These are phyloP conservation scores for Sutorius eximius DNA, from an alignment of 1,284 basidiomycete species.

Conservation along the genomic window DNA sequence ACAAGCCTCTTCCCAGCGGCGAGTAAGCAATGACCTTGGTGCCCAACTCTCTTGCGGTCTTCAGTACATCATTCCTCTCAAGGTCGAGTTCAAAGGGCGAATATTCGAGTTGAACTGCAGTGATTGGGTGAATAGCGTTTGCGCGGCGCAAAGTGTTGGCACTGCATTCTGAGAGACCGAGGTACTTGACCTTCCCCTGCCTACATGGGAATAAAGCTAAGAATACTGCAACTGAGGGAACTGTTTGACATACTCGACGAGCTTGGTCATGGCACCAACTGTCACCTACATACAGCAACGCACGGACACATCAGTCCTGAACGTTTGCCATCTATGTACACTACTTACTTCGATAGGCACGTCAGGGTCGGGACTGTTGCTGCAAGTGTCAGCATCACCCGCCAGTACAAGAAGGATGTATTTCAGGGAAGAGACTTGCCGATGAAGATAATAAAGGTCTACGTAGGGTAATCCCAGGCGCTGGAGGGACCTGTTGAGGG, in stretches of 20 bases:
- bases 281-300: conserved; percentile 23
- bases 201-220: conserved; percentile 10
- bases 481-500: conserved; percentile 30
- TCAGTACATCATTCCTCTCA: conserved; percentile 31
- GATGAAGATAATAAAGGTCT: conserved; percentile 38
- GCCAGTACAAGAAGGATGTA: too few relatives aligned
- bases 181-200: conserved; percentile 42
- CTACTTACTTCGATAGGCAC: conserved; percentile 20
- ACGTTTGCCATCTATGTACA: not conserved
- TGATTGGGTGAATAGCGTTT: conserved; percentile 38
- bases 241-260: conserved; percentile 28
- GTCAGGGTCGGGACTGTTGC: conserved; percentile 18
- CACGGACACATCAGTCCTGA: not conserved
- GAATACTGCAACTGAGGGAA: not conserved
- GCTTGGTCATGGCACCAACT: conserved; percentile 35
- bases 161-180: conserved; percentile 46
- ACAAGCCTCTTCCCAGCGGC: conserved; percentile 44
- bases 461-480: conserved; percentile 33
- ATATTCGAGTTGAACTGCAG: conserved; percentile 48
- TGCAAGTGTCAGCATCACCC: not conserved
- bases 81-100: conserved; percentile 42
- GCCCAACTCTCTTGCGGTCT: conserved; percentile 32
- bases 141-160: conserved; percentile 48
- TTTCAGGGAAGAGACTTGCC: conserved; percentile 4
- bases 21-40: conserved; percentile 43